Evolutionary conservation across 306 rosid genomes (phyloP).

Genomic region (Quercus agrifolia): DNA sequence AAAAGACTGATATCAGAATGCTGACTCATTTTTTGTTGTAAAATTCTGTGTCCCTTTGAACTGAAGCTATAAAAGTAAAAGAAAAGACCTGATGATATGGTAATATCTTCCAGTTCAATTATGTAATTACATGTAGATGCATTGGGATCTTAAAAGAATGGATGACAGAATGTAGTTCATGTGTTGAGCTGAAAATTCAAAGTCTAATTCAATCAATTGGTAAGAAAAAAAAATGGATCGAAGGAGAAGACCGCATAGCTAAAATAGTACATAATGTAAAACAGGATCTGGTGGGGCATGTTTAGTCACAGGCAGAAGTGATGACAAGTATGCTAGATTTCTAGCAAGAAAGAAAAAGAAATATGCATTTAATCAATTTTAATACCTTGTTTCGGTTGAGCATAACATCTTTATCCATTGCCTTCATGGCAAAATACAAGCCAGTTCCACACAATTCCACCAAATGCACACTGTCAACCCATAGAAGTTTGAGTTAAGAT

Average conservation of each 20-base stretch:
- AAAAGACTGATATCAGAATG: no score
- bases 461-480: constrained; percentile 72
- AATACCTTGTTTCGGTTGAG: constrained; percentile 93
- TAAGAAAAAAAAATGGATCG: neutral
- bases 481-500: neutral
- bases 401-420: constrained; percentile 91
- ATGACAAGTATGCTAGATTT: neutral
- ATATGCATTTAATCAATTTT: neutral
- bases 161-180: neutral
- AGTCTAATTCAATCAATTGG: neutral
- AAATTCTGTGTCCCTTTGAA: neutral
- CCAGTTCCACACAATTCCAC: constrained; percentile 82
- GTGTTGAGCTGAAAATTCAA: neutral
- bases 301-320: neutral
- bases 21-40: no score
- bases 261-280: neutral
- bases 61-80: neutral
- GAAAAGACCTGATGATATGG: neutral
- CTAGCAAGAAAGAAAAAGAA: neutral
- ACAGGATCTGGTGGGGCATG: neutral
- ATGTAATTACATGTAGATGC: neutral
- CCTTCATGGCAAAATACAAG: constrained; percentile 86
- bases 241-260: neutral
- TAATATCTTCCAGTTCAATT: neutral
- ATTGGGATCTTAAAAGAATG: neutral